Conservation (phyloP, 331 rosid species). For the Spiraea crenata region DNA sequence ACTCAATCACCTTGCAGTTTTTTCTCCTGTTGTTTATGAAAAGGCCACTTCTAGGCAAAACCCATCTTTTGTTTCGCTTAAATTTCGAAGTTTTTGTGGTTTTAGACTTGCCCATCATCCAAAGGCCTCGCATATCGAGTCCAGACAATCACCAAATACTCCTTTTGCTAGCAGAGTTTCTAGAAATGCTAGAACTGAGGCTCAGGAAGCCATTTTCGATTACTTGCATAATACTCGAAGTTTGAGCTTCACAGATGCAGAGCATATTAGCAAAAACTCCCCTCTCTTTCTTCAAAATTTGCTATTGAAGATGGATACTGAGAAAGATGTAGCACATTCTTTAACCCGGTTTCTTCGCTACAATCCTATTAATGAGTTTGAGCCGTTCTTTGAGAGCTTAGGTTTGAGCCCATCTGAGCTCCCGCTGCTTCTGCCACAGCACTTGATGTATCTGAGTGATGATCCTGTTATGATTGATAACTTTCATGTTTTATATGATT, state of each 20-base stretch:
- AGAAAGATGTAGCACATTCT: slow-evolving; percentile 38
- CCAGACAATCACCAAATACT: slow-evolving; percentile 14
- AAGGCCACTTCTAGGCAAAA: slow-evolving; percentile 22
- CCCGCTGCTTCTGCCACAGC: slow-evolving; percentile 43
- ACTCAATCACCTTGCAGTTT: slow-evolving; percentile 25
- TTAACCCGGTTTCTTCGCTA: slow-evolving; percentile 50
- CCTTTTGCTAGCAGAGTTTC: slow-evolving; percentile 29
- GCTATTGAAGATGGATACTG: slow-evolving; percentile 30
- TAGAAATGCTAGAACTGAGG: slow-evolving; percentile 39
- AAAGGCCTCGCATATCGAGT: slow-evolving; percentile 14
- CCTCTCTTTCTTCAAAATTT: slow-evolving; percentile 51
- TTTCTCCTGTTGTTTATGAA: slow-evolving; percentile 26
- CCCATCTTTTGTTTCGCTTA: slow-evolving; percentile 26
- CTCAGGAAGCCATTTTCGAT: slow-evolving; percentile 49
- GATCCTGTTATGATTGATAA: slow-evolving; percentile 50
- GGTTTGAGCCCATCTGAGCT: slow-evolving; percentile 55
- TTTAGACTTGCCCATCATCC: slow-evolving; percentile 23
- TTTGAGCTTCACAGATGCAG: slow-evolving; percentile 56
- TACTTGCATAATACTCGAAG: slow-evolving; percentile 64
- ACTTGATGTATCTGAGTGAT: slow-evolving; percentile 52
- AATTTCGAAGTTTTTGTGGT: slow-evolving; percentile 24
- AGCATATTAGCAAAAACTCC: slow-evolving; percentile 62
- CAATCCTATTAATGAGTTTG: slow-evolving; percentile 78
- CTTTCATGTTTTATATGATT: slow-evolving; percentile 47
- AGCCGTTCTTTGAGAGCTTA: slow-evolving; percentile 78